Percentiles rank a stretch among this genome's conserved stretches.
These are phyloP conservation scores for Termitomyces sp. DNA, from an alignment of 768 basidiomycete species.

Conservation along the genomic window DNA sequence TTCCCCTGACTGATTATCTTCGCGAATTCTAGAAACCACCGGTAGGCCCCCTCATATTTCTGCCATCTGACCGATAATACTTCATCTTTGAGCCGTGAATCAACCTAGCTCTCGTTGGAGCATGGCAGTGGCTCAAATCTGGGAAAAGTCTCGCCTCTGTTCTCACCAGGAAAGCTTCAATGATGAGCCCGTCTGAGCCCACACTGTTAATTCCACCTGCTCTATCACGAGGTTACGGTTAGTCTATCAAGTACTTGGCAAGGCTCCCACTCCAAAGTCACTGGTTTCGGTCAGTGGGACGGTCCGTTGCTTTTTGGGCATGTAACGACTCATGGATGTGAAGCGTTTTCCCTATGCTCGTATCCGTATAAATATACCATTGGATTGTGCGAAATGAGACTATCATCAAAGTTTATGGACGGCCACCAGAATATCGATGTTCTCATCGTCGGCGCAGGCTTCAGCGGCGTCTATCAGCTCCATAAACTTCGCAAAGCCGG, in stretches of 20 bases:
- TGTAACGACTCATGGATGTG: not conserved
- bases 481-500: slow-evolving; percentile 13
- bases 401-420: not conserved
- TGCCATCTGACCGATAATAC: too few relatives aligned
- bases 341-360: not conserved
- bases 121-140: too few relatives aligned
- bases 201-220: too few relatives aligned
- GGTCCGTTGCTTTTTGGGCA: not conserved
- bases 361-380: not conserved
- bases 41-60: too few relatives aligned
- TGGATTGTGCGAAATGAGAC: not conserved
- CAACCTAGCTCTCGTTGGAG: too few relatives aligned
- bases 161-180: too few relatives aligned
- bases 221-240: not conserved
- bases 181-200: not conserved
- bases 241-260: too few relatives aligned
- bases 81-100: not conserved
- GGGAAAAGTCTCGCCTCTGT: too few relatives aligned
- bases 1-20: too few relatives aligned
- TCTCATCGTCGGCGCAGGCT: slow-evolving; percentile 21
- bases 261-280: not conserved
- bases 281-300: not conserved
- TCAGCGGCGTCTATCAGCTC: slow-evolving; percentile 16
- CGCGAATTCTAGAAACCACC: too few relatives aligned
- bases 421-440: slow-evolving; percentile 11